Percentiles rank a stretch among this genome's conserved stretches.
These are phyloP conservation scores for Globisporangium uncinulatum DNA, from an alignment of 352 stramenopile species.

Conservation along the genomic window DNA sequence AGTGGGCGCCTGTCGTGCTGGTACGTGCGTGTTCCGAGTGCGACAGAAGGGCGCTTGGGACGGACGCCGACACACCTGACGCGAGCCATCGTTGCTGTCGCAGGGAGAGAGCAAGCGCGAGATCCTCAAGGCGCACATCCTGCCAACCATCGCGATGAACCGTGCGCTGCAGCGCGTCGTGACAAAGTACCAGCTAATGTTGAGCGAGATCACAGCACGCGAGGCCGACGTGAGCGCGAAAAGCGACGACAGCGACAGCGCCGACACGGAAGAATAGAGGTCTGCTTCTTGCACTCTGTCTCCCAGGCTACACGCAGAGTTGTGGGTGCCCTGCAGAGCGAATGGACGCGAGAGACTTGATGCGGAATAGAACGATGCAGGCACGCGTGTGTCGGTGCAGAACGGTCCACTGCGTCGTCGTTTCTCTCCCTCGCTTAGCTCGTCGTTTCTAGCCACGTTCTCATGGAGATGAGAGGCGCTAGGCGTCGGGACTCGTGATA, in stretches of 20 bases:
- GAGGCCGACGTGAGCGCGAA: conserved; percentile 20
- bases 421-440: no score
- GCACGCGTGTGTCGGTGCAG: neutral
- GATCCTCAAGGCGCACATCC: conserved; percentile 59
- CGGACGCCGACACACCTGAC: no score
- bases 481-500: conserved; percentile 82
- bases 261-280: neutral
- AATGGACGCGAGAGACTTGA: neutral
- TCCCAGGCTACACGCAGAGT: neutral
- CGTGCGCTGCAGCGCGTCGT: conserved; percentile 77
- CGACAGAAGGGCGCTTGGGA: neutral
- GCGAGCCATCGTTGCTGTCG: neutral
- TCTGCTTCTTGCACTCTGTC: no score
- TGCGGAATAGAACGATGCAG: neutral
- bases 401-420: no score
- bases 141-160: conserved; percentile 78
- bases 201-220: conserved; percentile 57
- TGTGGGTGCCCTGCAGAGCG: neutral
- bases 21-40: conserved; percentile 15
- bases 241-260: conserved; percentile 1
- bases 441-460: no score
- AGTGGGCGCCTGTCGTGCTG: conserved; percentile 39
- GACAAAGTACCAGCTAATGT: conserved; percentile 79
- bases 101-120: conserved; percentile 70
- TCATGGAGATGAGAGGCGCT: neutral